Base-by-base conservation (phyloP, 768 basidiomycete species). In the Pholiota molesta region DNA sequence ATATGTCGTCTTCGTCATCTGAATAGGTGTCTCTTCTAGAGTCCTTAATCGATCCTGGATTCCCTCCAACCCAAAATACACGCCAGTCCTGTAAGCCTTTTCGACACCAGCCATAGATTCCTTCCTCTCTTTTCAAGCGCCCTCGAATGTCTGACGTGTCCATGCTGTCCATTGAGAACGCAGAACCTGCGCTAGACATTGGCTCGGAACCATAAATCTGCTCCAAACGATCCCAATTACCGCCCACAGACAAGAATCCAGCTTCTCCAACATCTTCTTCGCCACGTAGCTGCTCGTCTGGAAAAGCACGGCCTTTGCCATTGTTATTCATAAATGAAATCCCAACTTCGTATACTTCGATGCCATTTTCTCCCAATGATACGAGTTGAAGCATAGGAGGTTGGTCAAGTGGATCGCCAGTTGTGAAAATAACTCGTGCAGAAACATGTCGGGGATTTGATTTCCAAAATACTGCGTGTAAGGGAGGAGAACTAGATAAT, bases 11-110 rank as follows among this genome's bases (percentile, higher is more conserved):
- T 23, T 60, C 59, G 2, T 19, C 35, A 23, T 62, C 65, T 23
- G 58, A 45, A 40, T 55, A 51, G 40, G 45, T 59, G 29, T 59
- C 44, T 33, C 52, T 44, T 44, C 13, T 14, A 26, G 47, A 58
- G n/a, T 49, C 47, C 21, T 17, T 26, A 16, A 5, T 58, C 26
- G 33, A 16, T 53, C 51, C 54, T 52, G 51, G 63, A 55, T 61
- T 76, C 21, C 90, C 90, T 0, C 92, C 92, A 10, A 93, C 75
- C 92, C 92, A 95, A 69, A 94, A 87, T 13, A 94, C 83, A 21
- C 92, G 79, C 83, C 87, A 95, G 68, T 95, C 92, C 57, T 86
- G 84, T 3, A 78, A 63, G 16, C 88, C 92, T 68, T 88, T 92
- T 66, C 85, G 76, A 74, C 86, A 81, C 92, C 92, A 94, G 0